Evolutionary conservation across 2,329 filamentous ascomycete species (phyloP), one percentile per base, ranked within the genome.

Genomic region (Ceratocystiopsis minuta): DNA sequence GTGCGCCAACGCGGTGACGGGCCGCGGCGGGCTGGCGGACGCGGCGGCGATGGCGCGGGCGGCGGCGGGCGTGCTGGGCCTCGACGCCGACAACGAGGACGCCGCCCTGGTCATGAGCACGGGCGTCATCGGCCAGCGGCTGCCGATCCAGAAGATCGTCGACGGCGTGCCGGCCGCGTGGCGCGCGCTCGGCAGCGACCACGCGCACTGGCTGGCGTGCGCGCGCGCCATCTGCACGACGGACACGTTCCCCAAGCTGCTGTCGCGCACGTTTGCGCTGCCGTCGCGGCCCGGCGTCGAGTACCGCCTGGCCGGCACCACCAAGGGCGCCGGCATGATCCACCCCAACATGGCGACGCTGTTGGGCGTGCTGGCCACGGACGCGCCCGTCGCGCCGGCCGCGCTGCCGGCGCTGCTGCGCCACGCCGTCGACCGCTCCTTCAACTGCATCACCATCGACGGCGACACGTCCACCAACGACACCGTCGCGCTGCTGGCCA

Each of bases 291-390:
- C 81, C 82, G 68, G 68, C 16, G 66, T 75, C 39, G 77, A 80
- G 57, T 98, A 94, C 63, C 71, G 73, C 52, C 80, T 98, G 39
- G 86, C 84, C 13, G 90, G 90, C 52, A 92, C 93, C 75, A 93
- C 88, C 54, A 98, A 98, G 65, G 90, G 90, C 44, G 90, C 90
- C 6, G 90, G 90, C 55, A 98, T 98, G 90, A 94, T 98, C 58
- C 87, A 95, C 56, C 90, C 90, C 38, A 96, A 98, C 66, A 94
- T 98, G 87, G 90, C 86, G 28, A 98, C 90, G 1, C 72, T 96
- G 32, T 75, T 98, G 33, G 86, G 84, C 42, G 80, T 96, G 46
- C 72, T 96, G 54, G 86, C 84, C 54, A 98, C 90, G 14, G 90
- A 98, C 53, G 88, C 80, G 1, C 81, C 86, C 28, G 73, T 96